Evolutionary conservation across 2,329 filamentous ascomycete genomes (phyloP), one percentile per base, ranked within the genome.

Genomic region (Cryphonectria naterciae): DNA sequence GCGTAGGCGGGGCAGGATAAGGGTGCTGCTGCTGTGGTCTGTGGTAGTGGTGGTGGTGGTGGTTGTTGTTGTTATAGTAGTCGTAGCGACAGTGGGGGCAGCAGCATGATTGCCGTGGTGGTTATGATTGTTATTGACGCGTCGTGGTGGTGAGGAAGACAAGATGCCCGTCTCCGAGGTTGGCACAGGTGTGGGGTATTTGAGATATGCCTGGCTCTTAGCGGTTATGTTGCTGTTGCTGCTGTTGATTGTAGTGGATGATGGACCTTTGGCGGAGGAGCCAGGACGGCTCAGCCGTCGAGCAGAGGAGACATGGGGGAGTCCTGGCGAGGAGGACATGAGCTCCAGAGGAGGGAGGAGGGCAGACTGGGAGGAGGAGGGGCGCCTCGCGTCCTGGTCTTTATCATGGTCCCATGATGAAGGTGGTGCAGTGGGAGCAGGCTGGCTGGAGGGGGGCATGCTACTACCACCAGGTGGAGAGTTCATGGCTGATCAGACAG

Each of bases 91-190:
- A 15, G 10, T 3, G 64, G 70, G 77, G 73, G 46, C 46, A 49
- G 46, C 7, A 49, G 46, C 46, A 49, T 49, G 46, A 7, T 49
- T 22, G 46, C n/a, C 19, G 19, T 22, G 46, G 19, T 49, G 46
- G 46, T 8, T 49, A 49, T 22, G n/a, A 49, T n/a, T n/a, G 46
- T n/a, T 49, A 17, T 79, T 83, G 76, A 81, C 82, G 77, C 80
- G 86, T 62, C 37, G 58, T 70, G 92, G 91, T 64, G 95, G 95
- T 69, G 95, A 97, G 64, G 94, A 97, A 52, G 93, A 94, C 75
- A 97, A 85, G 76, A 98, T 93, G 77, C 93, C 93, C 62, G 95
- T 97, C 75, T 94, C 97, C 4, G 96, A 98, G 5, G 95, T 98
- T 28, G 95, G 95, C 73, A 97, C 88, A 1, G 96, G 96, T 2